A percentile compares a stretch with the other conserved stretches of the same genome.
Evolutionary conservation across 441 rosid genomes (phyloP).

Genomic region (Breynia disticha): DNA sequence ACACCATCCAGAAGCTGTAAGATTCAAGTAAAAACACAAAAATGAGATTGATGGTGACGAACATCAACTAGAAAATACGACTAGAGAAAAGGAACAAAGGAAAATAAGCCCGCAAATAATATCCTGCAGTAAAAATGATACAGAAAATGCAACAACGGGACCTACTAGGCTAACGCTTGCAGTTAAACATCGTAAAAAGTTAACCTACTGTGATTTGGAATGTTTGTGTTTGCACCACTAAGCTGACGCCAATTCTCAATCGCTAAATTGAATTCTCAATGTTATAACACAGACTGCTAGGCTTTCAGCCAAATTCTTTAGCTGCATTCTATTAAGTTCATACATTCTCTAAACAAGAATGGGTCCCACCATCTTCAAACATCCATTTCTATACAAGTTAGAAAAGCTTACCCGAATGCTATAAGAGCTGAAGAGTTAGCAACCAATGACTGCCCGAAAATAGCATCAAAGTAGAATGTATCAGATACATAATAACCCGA

Average conservation of each 20-base stretch:
- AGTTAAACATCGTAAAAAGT: no score
- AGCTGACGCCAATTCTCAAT: no score
- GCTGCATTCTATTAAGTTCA: no score
- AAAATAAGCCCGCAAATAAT: slow-evolving; percentile 1
- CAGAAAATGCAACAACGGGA: no score
- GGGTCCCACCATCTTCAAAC: background rate
- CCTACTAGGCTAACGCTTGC: no score
- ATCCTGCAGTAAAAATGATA: no score
- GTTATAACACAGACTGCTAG: no score
- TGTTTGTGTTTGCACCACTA: no score
- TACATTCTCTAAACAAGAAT: no score
- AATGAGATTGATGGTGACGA: background rate
- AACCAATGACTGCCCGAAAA: slow-evolving; percentile 41
- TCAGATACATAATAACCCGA: slow-evolving; percentile 81
- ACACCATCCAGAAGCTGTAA: slow-evolving; percentile 14
- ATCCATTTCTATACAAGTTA: slow-evolving; percentile 1
- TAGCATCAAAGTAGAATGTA: slow-evolving; percentile 49
- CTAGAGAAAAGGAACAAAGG: background rate
- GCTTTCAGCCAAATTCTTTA: no score
- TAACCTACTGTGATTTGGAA: no score
- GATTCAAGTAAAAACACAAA: slow-evolving; percentile 6
- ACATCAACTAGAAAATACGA: background rate
- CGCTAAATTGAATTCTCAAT: no score
- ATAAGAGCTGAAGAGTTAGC: slow-evolving; percentile 63
- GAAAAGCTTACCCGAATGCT: slow-evolving; percentile 69